Evolutionary conservation across 148 eudicot genomes (phyloP), one percentile per base, ranked within the genome.

Genomic region (Rhododendron griersonianum): DNA sequence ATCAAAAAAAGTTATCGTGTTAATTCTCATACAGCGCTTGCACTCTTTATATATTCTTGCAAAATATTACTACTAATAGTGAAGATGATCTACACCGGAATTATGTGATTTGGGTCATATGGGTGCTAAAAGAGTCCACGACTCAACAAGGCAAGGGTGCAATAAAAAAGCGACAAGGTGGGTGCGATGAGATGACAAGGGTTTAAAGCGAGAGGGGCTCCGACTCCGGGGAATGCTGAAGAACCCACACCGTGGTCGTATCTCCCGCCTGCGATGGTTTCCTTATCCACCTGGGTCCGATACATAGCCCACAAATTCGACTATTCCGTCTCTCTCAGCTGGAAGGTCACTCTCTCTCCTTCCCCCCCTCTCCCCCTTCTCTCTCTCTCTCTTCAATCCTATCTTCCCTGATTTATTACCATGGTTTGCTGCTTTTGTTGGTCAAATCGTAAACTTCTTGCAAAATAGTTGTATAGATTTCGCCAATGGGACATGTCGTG

Each of bases 251-350:
- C 3, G 11, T 19, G 28, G 28, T 77, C 13, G 11, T 23, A 33
- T 83, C 35, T 28, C 85, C 55, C 47, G 16, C 78, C 55, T 15
- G 83, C 85, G 57, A 91, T 91, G 92, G 89, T 88, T 76, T 83
- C 91, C 25, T 2, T 89, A 16, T 79, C 89, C 21, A 91, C 89
- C 15, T 91, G 91, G 91, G 85, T 83, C 45, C 89, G 92, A 2
- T 91, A 91, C 86, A n/a, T 89, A 5, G 87, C 85, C 53, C 89
- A 89, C 86, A 91, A 91, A 84, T 86, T 91, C 80, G 90, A 87
- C 25, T 91, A 91, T 87, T 91, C 92, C n/a, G 57, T 89, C 44
- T 55, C 88, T 57, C 45, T 83, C 63, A 83, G 91, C 83, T 89
- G 87, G 85, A 91, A 88, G 90, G 91, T 91, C 35, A 69, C 44